phyloP scores from a whole-genome alignment of 495 filamentous ascomycete species.

The Penicillium longicatenatum region DNA sequence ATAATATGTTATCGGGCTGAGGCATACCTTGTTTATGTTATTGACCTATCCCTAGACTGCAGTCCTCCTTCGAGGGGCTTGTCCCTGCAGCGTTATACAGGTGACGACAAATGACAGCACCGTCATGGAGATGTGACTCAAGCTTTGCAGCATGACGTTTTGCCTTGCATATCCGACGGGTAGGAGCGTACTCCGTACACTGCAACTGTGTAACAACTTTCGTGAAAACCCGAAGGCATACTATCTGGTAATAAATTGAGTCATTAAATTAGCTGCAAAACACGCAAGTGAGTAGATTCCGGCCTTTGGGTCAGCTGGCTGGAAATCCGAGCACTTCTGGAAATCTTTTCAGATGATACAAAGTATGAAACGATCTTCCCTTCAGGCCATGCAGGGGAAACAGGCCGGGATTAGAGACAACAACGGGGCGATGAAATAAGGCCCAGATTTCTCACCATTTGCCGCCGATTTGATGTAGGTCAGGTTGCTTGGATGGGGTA shows the following conservation, averaged over 20 bases:
- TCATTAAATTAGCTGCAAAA: neutral
- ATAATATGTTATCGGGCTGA: neutral
- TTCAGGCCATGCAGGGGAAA: constrained; percentile 40
- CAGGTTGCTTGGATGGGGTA: constrained; percentile 34
- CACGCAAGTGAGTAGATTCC: neutral
- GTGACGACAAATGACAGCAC: neutral
- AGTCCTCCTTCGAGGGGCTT: neutral
- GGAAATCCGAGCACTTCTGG: neutral
- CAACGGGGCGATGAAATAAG: constrained; percentile 50
- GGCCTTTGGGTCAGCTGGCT: neutral
- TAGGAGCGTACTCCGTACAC: neutral
- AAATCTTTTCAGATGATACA: too few relatives aligned
- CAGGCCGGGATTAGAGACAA: constrained; percentile 51
- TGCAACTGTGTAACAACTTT: neutral
- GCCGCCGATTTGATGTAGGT: constrained; percentile 47
- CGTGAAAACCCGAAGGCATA: neutral
- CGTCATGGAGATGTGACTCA: neutral
- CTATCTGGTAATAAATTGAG: neutral
- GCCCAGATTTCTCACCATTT: constrained; percentile 45
- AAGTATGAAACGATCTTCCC: too few relatives aligned
- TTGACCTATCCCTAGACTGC: neutral
- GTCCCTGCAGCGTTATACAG: neutral
- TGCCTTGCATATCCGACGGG: neutral
- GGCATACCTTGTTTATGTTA: neutral
- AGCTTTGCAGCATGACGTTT: neutral